Evolutionary conservation across 1,284 basidiomycete species (phyloP).

Genomic region (Clitocybe nebularis): DNA sequence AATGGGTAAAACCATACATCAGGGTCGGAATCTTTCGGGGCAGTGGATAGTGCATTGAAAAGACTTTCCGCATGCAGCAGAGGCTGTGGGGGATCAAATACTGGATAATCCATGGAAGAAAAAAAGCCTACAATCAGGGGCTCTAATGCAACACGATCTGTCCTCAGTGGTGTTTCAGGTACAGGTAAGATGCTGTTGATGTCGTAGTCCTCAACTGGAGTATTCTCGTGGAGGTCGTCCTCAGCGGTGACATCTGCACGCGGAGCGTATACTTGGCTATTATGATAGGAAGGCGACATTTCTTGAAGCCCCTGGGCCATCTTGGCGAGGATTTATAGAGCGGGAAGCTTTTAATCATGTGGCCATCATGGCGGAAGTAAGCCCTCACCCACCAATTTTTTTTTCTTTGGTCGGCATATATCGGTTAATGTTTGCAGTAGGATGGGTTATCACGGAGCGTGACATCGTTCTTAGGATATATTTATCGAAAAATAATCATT

Average conservation of each 20-base stretch:
- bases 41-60: conserved; percentile 14
- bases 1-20: conserved; percentile 20
- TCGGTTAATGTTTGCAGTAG: too few species aligned
- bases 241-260: conserved; percentile 1
- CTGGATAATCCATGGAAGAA: neutral
- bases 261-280: neutral
- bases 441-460: neutral
- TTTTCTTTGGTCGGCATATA: too few species aligned
- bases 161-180: conserved; percentile 11
- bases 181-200: conserved; percentile 17
- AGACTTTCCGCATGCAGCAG: conserved; percentile 15
- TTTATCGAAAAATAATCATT: too few species aligned
- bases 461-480: neutral
- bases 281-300: conserved; percentile 2
- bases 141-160: conserved; percentile 13
- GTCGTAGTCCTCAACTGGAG: conserved; percentile 18
- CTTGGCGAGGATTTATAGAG: neutral
- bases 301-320: neutral
- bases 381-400: too few species aligned
- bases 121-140: conserved; percentile 16
- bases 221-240: conserved; percentile 15
- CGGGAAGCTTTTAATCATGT: conserved; percentile 4
- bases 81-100: conserved; percentile 10
- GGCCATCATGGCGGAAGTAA: too few species aligned
- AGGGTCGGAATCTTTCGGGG: conserved; percentile 4